Evolutionary conservation across 768 basidiomycete genomes (phyloP), one percentile per base, ranked within the genome.

Genomic region (Boletus sensibilis): DNA sequence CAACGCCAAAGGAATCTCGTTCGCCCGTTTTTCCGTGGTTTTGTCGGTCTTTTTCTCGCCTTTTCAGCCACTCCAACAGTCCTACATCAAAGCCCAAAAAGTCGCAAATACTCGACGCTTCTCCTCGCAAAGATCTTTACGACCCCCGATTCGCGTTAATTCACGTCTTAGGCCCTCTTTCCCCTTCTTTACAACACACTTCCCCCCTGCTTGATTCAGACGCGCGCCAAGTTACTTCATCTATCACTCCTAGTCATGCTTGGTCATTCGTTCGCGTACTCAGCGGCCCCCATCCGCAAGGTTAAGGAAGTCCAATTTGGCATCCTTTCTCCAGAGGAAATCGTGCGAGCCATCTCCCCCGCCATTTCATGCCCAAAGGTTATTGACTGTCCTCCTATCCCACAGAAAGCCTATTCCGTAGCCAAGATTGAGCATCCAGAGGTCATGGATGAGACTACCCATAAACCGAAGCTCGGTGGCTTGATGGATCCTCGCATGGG

Each of bases 401-500:
- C 50, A 61, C 74, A 97, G 95, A 98, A 99, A 94, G 96, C 95
- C 23, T 92, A 93, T 75, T 97, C 94, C 14, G 95, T 98, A 31
- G 94, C 94, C 59, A 96, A 98, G 80, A 93, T 98, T 66, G 97
- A 98, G 78, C 88, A 94, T 78, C 94, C 95, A 11, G 97, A 99
- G 72, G 95, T 98, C 57, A 95, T 96, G 88, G 97, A 99, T 66
- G 97, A 99, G 72, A 76, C 87, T 20, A 92, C 87, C 1, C 90
- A 89, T 68, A 90, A 87, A 68, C 91, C 92, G 25, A 98, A 97
- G 77, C 78, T 85, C 25, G 94, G 94, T 46, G 97, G 97, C 44
- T 78, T 99, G 68, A 96, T 96, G 90, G 97, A 99, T 76, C 93
- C 95, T 49, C 86, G 93, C 57, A 93, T 98, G 90, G 97, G 97